phyloP scores from a whole-genome alignment of 2,329 filamentous ascomycete genomes.

The Sporothrix globosa region DNA sequence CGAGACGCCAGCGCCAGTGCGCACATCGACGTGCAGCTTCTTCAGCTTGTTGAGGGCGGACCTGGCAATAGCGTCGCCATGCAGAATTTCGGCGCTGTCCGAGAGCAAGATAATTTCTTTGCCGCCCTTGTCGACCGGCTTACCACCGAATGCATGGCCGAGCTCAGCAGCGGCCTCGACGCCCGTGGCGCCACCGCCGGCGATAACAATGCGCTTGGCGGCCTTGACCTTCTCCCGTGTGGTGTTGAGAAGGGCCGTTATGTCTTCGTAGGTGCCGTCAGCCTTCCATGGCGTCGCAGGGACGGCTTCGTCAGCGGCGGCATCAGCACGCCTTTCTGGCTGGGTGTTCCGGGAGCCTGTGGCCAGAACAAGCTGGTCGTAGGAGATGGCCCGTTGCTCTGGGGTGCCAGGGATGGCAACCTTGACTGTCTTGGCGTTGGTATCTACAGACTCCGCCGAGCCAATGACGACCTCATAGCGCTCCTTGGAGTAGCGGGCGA shows the following conservation, averaged over 20 bases:
- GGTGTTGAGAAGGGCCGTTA: conserved; percentile 46
- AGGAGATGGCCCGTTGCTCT: conserved; percentile 45
- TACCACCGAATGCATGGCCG: conserved; percentile 51
- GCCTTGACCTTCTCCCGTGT: conserved; percentile 49
- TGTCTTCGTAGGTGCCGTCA: conserved; percentile 52
- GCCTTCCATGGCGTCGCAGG: conserved; percentile 55
- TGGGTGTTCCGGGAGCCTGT: conserved; percentile 52
- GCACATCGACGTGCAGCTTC: conserved; percentile 56
- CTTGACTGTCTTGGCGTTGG: conserved; percentile 50
- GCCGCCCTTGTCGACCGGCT: conserved; percentile 22
- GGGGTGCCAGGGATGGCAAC: conserved; percentile 43
- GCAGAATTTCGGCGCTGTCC: conserved; percentile 48
- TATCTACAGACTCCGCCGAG: conserved; percentile 50
- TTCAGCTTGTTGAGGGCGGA: conserved; percentile 54
- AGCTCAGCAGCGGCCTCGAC: conserved; percentile 61
- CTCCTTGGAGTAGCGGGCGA: conserved; percentile 54
- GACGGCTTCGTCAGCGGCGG: conserved; percentile 44
- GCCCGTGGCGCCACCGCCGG: conserved; percentile 60
- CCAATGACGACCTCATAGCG: conserved; percentile 59
- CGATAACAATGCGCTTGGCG: conserved; percentile 59
- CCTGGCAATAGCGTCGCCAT: conserved; percentile 50
- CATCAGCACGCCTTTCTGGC: conserved; percentile 18
- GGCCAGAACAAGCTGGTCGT: conserved; percentile 62
- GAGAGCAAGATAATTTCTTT: conserved; percentile 56
- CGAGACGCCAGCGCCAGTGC: conserved; percentile 49